Conservation (phyloP, 2,329 filamentous ascomycete genomes). For the Blumeria graminis region DNA sequence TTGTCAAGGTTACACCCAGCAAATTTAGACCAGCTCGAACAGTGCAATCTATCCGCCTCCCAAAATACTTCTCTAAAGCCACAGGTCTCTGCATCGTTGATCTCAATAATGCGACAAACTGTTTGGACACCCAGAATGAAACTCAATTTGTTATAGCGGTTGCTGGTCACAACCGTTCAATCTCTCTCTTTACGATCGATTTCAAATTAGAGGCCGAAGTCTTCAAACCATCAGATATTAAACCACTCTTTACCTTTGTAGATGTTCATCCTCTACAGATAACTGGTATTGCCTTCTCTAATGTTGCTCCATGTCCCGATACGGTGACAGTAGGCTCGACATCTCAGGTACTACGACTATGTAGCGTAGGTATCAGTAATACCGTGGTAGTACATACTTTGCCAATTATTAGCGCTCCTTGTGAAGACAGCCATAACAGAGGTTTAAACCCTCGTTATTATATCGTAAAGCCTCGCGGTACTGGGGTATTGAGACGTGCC, state of each 20-base stretch:
- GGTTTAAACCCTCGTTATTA: slow-evolving; percentile 14
- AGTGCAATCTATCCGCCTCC: slow-evolving; percentile 30
- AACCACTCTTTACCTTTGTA: slow-evolving; percentile 27
- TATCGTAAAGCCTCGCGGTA: slow-evolving; percentile 11
- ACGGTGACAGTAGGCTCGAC: slow-evolving; percentile 12
- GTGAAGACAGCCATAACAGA: slow-evolving; percentile 11
- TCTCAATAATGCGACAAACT: slow-evolving; percentile 30
- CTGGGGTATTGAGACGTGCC: slow-evolving; percentile 7
- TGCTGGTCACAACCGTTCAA: slow-evolving; percentile 54
- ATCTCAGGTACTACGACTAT: slow-evolving; percentile 14
- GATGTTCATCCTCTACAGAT: slow-evolving; percentile 32
- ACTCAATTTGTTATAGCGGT: slow-evolving; percentile 63
- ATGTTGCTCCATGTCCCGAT: slow-evolving; percentile 12
- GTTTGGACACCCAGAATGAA: slow-evolving; percentile 28
- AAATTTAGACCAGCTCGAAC: slow-evolving; percentile 21
- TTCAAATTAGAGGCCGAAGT: slow-evolving; percentile 26
- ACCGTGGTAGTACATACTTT: slow-evolving; percentile 16
- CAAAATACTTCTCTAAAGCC: slow-evolving; percentile 45
- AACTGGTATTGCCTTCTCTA: slow-evolving; percentile 32
- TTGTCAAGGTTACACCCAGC: slow-evolving; percentile 20
- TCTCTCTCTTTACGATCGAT: slow-evolving; percentile 56
- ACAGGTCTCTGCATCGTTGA: slow-evolving; percentile 56
- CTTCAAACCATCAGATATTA: slow-evolving; percentile 26
- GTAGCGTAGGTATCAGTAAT: slow-evolving; percentile 14
- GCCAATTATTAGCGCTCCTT: slow-evolving; percentile 14